Evolutionary conservation across 441 rosid genomes (phyloP).

Genomic region (Pelargonium myrrhifolium): DNA sequence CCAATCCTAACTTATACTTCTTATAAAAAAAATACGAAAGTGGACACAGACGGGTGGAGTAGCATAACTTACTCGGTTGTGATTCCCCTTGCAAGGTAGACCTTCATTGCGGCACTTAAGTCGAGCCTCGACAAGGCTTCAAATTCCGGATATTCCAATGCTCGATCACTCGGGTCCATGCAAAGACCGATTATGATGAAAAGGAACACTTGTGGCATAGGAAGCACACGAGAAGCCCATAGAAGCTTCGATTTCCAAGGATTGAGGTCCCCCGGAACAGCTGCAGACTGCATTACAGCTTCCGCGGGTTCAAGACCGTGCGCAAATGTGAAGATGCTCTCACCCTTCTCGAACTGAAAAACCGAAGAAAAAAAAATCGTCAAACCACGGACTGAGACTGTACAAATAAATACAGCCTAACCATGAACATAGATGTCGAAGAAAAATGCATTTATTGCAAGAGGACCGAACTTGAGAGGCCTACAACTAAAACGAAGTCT

Average conservation of each 20-base stretch:
- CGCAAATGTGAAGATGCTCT: constrained; percentile 80
- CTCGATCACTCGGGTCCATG: constrained; percentile 45
- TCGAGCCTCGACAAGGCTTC: constrained; percentile 86
- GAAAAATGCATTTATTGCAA: too few species aligned
- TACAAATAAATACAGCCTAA: neutral
- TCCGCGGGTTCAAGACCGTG: constrained; percentile 70
- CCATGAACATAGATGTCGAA: too few species aligned
- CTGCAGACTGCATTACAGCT: constrained; percentile 57
- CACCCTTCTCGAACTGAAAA: constrained; percentile 74
- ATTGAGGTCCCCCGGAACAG: constrained; percentile 56
- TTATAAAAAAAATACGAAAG: neutral
- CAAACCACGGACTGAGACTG: constrained; percentile 7
- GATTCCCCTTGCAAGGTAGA: constrained; percentile 72
- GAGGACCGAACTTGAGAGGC: too few species aligned
- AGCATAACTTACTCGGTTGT: constrained; percentile 71
- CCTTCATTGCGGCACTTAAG: constrained; percentile 81
- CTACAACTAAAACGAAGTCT: too few species aligned
- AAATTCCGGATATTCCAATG: constrained; percentile 63
- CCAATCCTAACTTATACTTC: too few species aligned
- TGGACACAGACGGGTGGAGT: neutral
- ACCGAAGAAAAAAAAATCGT: constrained; percentile 15
- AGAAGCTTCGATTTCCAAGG: constrained; percentile 90
- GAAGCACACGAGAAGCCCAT: constrained; percentile 87
- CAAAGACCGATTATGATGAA: constrained; percentile 66
- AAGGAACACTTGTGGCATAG: constrained; percentile 90